Evolutionary conservation across 805 yeast genomes (phyloP), one percentile per base, ranked within the genome.

Genomic region (Candida insectorum): DNA sequence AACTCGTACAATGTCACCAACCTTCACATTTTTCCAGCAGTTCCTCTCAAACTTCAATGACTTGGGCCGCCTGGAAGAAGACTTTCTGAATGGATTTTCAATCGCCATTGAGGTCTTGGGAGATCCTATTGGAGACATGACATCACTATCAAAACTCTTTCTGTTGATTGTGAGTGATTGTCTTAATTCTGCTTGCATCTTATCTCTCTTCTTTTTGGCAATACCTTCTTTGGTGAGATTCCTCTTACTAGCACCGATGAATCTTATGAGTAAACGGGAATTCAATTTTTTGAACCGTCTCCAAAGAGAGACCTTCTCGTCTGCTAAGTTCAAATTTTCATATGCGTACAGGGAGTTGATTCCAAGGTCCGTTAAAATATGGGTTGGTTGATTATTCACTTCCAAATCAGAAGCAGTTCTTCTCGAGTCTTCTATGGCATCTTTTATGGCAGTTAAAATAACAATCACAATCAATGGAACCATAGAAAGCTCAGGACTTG

Each of bases 391-490:
- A 54, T 85, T 85, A 54, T 85, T 85, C 23, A 85, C 77, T 55
- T 84, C 87, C 53, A 81, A 58, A 58, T 85, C 94, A 25, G 79
- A 60, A 2, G 71, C 65, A 0, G 87, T 79, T 60, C 94, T 71
- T 55, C 87, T 67, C 7, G 85, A 82, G 56, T 85, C 94, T 57
- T 85, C 94, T 27, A 85, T 60, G 1, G 86, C 93, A 59, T 85
- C 94, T 48, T 82, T 82, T 38, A 81, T 65, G 0, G 87, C 89
- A 1, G 94, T 85, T 28, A 85, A 71, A 7, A 66, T 54, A 16
- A 85, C 85, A 59, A 85, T 84, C 27, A 81, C 91, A 56, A 84
- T 79, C 53, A 85, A 69, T 2, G 94, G 94, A 19, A 82, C 91
- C 5, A 85, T 79, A 7, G 84, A 71, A 30, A 85, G 52, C 2